phyloP scores from a whole-genome alignment of 202 grass and related monocot genomes.

The Dendrocalamus latiflorus region DNA sequence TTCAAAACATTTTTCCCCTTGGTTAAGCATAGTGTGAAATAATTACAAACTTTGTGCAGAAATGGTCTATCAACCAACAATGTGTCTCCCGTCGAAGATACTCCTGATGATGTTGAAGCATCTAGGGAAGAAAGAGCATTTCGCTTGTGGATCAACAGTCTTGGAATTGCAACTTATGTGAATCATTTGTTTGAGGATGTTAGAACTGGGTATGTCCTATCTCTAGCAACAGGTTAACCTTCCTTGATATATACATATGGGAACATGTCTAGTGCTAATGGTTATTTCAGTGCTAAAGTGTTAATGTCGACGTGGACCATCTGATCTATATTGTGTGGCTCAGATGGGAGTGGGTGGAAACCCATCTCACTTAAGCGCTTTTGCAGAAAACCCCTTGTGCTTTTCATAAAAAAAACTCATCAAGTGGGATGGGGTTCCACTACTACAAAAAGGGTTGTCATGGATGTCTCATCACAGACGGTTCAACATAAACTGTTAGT shows the following conservation, averaged over 20 bases:
- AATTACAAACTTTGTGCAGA: conserved; percentile 42
- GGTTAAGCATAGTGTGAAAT: neutral
- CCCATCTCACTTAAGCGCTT: too few relatives aligned
- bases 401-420: too few relatives aligned
- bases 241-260: neutral
- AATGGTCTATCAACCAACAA: conserved; percentile 61
- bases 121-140: conserved; percentile 75
- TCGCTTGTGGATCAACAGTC: conserved; percentile 75
- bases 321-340: too few relatives aligned
- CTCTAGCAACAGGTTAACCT: neutral
- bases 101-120: conserved; percentile 58
- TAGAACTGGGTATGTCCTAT: conserved; percentile 46
- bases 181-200: conserved; percentile 86
- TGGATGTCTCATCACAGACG: too few relatives aligned
- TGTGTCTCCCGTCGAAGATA: conserved; percentile 36
- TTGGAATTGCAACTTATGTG: conserved; percentile 64
- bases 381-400: too few relatives aligned
- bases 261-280: too few relatives aligned
- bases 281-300: too few relatives aligned
- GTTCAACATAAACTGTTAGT: too few relatives aligned
- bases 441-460: too few relatives aligned
- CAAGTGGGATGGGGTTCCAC: too few relatives aligned
- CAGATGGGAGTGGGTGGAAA: too few relatives aligned
- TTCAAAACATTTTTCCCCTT: neutral
- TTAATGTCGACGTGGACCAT: too few relatives aligned